These are phyloP conservation scores for Mycena alexandri DNA, from an alignment of 768 basidiomycete genomes.

Conservation along the genomic window DNA sequence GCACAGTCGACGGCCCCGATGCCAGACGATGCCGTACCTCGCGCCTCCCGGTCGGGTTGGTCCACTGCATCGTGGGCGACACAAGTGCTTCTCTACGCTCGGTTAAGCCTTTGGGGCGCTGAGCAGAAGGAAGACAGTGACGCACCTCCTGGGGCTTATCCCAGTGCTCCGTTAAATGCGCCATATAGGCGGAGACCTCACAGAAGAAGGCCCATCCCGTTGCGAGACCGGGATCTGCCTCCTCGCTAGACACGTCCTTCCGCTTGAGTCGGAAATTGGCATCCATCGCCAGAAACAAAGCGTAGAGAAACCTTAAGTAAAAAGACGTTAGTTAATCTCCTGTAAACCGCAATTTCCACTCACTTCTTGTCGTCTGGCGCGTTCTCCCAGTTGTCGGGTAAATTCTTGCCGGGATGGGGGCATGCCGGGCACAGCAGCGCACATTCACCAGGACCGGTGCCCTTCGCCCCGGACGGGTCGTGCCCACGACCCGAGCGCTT, in stretches of 20 bases:
- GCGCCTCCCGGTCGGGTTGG: slow-evolving; percentile 16
- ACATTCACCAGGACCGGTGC: no score
- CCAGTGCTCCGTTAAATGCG: slow-evolving; percentile 19
- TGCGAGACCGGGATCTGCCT: slow-evolving; percentile 27
- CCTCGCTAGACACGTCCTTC: slow-evolving; percentile 31
- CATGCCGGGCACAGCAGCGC: no score
- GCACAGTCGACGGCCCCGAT: slow-evolving; percentile 31
- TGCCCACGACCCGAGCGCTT: no score
- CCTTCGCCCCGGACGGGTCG: no score
- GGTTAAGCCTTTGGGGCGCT: not conserved
- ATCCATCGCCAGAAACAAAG: no score
- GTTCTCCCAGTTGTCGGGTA: no score
- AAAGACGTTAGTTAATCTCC: no score
- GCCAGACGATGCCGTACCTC: slow-evolving; percentile 25
- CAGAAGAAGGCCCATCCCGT: slow-evolving; percentile 35
- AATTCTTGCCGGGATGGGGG: no score
- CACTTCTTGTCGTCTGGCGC: no score
- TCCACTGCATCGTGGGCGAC: slow-evolving; percentile 27
- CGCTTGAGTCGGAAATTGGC: no score
- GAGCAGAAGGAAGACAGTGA: no score
- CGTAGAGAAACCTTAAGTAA: not conserved
- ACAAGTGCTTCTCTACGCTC: slow-evolving; percentile 34
- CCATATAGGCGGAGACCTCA: slow-evolving; percentile 23
- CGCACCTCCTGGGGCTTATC: slow-evolving; percentile 8
- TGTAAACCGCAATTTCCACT: no score